Evolutionary conservation across 768 basidiomycete genomes (phyloP).

Genomic region (Gloeophyllum trabeum): DNA sequence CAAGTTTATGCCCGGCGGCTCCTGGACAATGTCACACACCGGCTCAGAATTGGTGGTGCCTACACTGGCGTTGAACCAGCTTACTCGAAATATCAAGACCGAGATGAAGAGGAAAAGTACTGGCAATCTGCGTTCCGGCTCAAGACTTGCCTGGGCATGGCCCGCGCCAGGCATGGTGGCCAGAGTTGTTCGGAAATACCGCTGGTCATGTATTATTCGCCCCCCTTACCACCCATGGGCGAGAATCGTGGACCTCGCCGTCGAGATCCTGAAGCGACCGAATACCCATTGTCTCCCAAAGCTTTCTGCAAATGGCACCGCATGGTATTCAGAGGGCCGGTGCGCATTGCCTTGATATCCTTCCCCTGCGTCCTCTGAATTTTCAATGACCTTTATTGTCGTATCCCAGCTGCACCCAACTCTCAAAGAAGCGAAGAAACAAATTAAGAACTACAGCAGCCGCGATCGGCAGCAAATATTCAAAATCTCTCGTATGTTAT

Average conservation of each 20-base stretch:
- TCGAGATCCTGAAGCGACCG: neutral
- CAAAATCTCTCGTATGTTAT: conserved; percentile 27
- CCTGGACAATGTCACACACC: too few species aligned
- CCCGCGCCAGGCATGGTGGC: neutral
- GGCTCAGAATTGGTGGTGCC: too few species aligned
- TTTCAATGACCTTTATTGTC: neutral
- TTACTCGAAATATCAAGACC: too few species aligned
- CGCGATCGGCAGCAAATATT: conserved; percentile 27
- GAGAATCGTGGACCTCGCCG: neutral
- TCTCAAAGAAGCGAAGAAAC: conserved; percentile 18
- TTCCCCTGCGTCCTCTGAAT: neutral
- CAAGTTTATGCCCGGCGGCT: too few species aligned
- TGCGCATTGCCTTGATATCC: conserved; percentile 12
- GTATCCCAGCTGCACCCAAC: conserved; percentile 22
- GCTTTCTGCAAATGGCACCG: conserved; percentile 35
- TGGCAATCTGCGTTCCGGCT: neutral
- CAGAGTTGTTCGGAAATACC: neutral
- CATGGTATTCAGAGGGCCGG: conserved; percentile 30
- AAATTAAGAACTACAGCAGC: conserved; percentile 23
- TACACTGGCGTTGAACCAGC: too few species aligned
- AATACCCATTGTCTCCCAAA: conserved; percentile 19
- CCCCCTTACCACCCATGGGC: neutral
- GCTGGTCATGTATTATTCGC: neutral
- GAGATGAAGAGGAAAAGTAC: neutral
- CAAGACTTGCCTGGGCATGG: neutral